Evolutionary conservation across 768 basidiomycete genomes (phyloP).

Genomic region (Termitomyces sp.): DNA sequence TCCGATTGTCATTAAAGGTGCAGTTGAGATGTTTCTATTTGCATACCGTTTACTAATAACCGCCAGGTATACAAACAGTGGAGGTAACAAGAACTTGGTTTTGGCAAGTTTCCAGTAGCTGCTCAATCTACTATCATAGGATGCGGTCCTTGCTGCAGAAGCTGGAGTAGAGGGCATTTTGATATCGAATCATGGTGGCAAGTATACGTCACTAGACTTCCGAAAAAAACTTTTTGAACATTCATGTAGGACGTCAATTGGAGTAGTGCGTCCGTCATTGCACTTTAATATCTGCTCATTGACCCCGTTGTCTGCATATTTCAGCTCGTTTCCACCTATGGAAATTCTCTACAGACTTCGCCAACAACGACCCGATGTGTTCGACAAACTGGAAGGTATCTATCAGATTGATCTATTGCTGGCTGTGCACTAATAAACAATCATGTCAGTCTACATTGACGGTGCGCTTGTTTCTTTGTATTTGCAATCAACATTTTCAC

Average conservation of each 20-base stretch:
- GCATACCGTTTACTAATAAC: neutral
- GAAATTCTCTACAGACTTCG: conserved; percentile 75
- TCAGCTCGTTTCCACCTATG: conserved; percentile 69
- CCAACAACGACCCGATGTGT: conserved; percentile 68
- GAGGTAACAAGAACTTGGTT: conserved; percentile 36
- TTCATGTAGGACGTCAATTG: conserved; percentile 60
- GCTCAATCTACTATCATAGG: conserved; percentile 36
- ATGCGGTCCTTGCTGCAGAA: conserved; percentile 80
- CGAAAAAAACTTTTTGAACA: neutral
- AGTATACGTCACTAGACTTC: conserved; percentile 12
- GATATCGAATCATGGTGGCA: conserved; percentile 89
- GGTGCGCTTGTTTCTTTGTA: conserved; percentile 33
- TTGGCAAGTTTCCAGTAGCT: neutral
- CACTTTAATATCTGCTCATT: neutral
- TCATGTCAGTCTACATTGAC: conserved; percentile 72
- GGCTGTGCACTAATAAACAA: conserved; percentile 9
- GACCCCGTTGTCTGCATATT: conserved; percentile 1
- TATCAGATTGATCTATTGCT: neutral
- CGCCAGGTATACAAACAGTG: conserved; percentile 66
- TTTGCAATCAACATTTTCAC: neutral
- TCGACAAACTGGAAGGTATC: conserved; percentile 64
- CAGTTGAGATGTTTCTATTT: neutral
- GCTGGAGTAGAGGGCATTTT: conserved; percentile 85
- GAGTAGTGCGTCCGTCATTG: conserved; percentile 53
- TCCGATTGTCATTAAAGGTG: conserved; percentile 74